These are phyloP conservation scores for Penicillium taxi DNA, from an alignment of 495 filamentous ascomycete genomes.

Conservation along the genomic window DNA sequence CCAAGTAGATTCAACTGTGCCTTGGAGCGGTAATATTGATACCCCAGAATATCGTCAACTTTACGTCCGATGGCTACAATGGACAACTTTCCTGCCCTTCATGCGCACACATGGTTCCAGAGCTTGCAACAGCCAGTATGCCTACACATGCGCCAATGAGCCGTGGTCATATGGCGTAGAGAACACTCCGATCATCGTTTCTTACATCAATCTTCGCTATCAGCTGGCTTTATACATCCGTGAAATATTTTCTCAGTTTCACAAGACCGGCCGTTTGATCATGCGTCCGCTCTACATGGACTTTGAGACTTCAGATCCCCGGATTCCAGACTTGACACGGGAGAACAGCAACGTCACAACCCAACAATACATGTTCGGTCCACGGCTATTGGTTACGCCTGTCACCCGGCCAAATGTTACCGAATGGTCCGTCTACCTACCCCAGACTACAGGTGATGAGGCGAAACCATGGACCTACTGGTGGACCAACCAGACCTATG, in stretches of 20 bases:
- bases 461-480: conserved; percentile 21
- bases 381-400: conserved; percentile 18
- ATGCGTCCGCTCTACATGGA: conserved; percentile 28
- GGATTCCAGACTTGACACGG: conserved; percentile 11
- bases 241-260: conserved; percentile 15
- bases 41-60: conserved; percentile 22
- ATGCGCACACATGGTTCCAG: conserved; percentile 26
- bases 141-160: conserved; percentile 26
- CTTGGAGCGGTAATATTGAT: conserved; percentile 22
- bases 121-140: conserved; percentile 13
- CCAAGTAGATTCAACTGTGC: conserved; percentile 21
- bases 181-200: conserved; percentile 18
- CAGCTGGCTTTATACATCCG: conserved; percentile 15
- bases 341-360: conserved; percentile 18
- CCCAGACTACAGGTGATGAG: conserved; percentile 6
- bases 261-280: conserved; percentile 19
- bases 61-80: conserved; percentile 25
- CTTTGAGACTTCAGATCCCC: conserved; percentile 16
- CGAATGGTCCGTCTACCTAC: conserved; percentile 26
- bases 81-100: conserved; percentile 25
- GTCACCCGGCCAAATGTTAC: conserved; percentile 20
- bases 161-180: conserved; percentile 25
- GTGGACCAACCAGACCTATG: conserved; percentile 23
- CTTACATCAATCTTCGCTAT: conserved; percentile 25
- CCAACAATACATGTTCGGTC: conserved; percentile 29